Evolutionary conservation across 768 basidiomycete species (phyloP).

Genomic region (Terana coerulea): DNA sequence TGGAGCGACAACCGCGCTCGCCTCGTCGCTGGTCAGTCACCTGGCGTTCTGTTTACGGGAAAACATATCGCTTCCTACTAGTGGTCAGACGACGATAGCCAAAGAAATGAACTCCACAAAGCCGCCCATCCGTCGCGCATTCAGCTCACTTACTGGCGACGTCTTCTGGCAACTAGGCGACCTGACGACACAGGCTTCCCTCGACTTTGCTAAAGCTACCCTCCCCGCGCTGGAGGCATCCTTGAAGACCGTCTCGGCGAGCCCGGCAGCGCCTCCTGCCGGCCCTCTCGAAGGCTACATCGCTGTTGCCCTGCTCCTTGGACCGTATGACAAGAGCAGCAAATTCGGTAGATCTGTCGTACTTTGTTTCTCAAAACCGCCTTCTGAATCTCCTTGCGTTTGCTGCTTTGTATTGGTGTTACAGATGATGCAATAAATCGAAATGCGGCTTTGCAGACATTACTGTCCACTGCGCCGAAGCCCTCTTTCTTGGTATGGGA

Average conservation of each 20-base stretch:
- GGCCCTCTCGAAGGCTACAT: constrained; percentile 87
- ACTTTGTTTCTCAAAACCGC: constrained; percentile 2
- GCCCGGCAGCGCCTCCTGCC: constrained; percentile 52
- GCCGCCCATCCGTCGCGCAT: constrained; percentile 54
- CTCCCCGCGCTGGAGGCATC: constrained; percentile 63
- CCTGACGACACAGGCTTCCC: constrained; percentile 37
- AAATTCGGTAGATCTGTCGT: constrained; percentile 46
- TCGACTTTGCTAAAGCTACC: constrained; percentile 50
- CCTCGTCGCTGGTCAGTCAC: constrained; percentile 54
- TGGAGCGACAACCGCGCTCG: constrained; percentile 49
- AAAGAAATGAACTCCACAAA: constrained; percentile 76
- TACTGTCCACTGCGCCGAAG: constrained; percentile 53
- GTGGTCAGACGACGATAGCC: constrained; percentile 45
- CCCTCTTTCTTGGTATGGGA: constrained; percentile 88
- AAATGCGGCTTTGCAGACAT: constrained; percentile 43
- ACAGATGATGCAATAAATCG: constrained; percentile 45
- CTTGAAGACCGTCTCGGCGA: constrained; percentile 61
- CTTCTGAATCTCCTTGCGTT: constrained; percentile 9
- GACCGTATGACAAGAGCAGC: constrained; percentile 48
- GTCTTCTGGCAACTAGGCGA: constrained; percentile 47
- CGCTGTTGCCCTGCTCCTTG: constrained; percentile 63
- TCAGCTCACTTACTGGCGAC: constrained; percentile 60
- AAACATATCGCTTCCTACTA: constrained; percentile 38
- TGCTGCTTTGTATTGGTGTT: constrained; percentile 16
- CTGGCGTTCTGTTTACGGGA: constrained; percentile 48